phyloP scores from a whole-genome alignment of 2,329 filamentous ascomycete genomes.

The Diaporthe ampelina region DNA sequence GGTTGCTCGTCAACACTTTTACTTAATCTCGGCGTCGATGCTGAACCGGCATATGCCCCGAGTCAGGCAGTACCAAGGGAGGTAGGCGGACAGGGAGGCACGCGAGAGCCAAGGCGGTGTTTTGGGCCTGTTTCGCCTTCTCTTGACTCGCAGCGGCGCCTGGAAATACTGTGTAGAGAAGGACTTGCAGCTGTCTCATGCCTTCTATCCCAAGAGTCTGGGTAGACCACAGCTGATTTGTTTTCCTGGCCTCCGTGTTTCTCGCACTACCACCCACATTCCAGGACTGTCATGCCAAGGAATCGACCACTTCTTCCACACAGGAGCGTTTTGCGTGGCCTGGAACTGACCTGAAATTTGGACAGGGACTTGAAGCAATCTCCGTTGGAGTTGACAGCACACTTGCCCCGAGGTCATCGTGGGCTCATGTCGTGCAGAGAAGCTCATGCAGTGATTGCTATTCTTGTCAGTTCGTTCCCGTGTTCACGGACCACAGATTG shows the following conservation, averaged over 20 bases:
- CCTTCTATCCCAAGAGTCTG: constrained; percentile 12
- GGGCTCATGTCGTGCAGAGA: constrained; percentile 16
- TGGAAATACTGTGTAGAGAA: constrained; percentile 15
- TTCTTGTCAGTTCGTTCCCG: constrained; percentile 25
- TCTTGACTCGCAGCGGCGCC: constrained; percentile 36
- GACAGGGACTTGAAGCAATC: constrained; percentile 28
- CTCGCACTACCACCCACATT: neutral
- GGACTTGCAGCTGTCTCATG: constrained; percentile 13
- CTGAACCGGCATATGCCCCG: constrained; percentile 33
- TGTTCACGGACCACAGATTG: constrained; percentile 12
- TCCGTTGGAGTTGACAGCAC: constrained; percentile 11
- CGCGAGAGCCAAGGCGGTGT: constrained; percentile 33
- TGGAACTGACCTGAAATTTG: constrained; percentile 21
- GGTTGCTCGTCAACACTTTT: constrained; percentile 32
- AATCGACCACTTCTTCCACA: neutral
- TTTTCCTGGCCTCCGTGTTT: neutral
- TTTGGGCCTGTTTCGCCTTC: constrained; percentile 39
- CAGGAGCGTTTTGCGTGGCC: constrained; percentile 11
- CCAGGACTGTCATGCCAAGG: neutral
- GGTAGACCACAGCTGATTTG: constrained; percentile 12
- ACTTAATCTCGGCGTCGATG: constrained; percentile 39
- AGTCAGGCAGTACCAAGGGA: constrained; percentile 37
- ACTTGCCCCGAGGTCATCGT: constrained; percentile 19
- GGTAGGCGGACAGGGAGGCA: constrained; percentile 24
- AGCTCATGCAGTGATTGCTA: constrained; percentile 19